Conservation (phyloP, 2,329 filamentous ascomycete species). For the Thelonectria rubi region DNA sequence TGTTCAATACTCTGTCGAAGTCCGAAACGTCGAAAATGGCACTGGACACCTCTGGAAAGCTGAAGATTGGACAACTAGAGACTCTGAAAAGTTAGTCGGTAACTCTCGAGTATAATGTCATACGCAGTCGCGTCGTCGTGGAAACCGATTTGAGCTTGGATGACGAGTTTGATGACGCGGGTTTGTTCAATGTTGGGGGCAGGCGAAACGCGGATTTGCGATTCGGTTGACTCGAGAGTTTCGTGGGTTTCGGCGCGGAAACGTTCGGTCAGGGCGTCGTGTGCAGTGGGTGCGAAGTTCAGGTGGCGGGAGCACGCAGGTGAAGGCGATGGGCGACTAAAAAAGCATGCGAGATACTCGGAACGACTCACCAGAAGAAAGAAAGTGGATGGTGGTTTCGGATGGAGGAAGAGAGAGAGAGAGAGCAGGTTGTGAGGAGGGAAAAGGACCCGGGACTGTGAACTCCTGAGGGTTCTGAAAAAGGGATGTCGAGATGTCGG, state of each 20-base stretch:
- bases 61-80: conserved; percentile 3
- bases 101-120: too few relatives aligned
- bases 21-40: background rate
- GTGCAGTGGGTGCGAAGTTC: too few relatives aligned
- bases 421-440: conserved; percentile 20
- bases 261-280: too few relatives aligned
- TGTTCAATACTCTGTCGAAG: background rate
- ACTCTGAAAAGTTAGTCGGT: conserved; percentile 9
- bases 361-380: conserved; percentile 35
- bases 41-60: conserved; percentile 4
- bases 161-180: too few relatives aligned
- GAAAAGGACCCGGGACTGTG: conserved; percentile 28
- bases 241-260: too few relatives aligned
- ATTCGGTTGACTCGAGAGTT: too few relatives aligned
- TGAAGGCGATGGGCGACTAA: background rate
- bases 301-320: background rate
- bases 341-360: background rate
- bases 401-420: conserved; percentile 19
- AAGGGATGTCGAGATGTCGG: conserved; percentile 22
- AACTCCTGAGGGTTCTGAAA: conserved; percentile 30
- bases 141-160: too few relatives aligned
- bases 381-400: conserved; percentile 1
- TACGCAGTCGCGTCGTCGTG: too few relatives aligned
- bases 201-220: too few relatives aligned
- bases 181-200: too few relatives aligned